These are phyloP conservation scores for Colletotrichum sp. DNA, from an alignment of 2,329 filamentous ascomycete genomes.

Conservation along the genomic window DNA sequence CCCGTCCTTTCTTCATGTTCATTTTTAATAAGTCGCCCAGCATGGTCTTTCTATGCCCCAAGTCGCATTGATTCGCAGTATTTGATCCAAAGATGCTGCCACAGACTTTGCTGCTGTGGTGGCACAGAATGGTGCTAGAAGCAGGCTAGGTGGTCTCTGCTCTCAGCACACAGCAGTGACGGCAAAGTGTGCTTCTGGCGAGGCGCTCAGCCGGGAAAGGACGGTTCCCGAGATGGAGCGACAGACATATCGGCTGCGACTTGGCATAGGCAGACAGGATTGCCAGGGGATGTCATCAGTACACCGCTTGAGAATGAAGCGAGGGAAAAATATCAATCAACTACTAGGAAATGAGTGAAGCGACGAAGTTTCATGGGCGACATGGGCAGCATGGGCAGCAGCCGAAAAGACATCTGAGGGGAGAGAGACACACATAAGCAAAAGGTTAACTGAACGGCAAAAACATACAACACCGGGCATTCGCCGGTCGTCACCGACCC, in stretches of 20 bases:
- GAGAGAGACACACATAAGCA: no score
- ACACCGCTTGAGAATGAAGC: background rate
- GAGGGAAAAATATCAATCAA: background rate
- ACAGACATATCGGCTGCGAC: background rate
- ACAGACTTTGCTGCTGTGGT: no score
- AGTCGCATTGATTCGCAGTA: no score
- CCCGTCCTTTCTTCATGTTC: background rate
- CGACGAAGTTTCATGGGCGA: no score
- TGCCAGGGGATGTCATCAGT: background rate
- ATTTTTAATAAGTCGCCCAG: background rate
- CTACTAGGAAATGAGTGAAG: no score
- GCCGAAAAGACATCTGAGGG: no score
- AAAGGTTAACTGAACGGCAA: fast-evolving
- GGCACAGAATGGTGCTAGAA: no score
- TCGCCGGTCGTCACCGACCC: background rate
- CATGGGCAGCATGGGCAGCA: no score
- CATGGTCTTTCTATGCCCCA: background rate
- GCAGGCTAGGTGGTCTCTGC: no score
- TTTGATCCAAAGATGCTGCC: no score
- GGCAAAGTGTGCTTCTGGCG: background rate
- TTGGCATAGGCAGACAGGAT: background rate
- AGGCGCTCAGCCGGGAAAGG: background rate
- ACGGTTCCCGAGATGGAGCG: background rate
- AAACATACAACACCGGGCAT: background rate
- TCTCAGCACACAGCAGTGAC: background rate